Base-by-base conservation (phyloP, 2,329 filamentous ascomycete species). In the Aspergillus sojae region DNA sequence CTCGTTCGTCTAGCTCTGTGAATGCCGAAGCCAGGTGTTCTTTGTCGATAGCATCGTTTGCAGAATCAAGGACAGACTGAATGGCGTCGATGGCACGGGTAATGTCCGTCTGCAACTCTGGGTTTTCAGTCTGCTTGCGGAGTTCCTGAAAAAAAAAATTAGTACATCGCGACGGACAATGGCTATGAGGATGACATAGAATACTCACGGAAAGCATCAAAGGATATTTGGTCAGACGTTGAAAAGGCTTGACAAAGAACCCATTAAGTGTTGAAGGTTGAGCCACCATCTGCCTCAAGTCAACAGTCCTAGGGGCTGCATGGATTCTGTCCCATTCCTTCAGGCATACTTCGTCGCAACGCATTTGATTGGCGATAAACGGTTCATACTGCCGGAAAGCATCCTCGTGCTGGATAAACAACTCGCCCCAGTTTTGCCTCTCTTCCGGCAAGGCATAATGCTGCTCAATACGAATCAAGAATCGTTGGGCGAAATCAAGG, bases 201-300 rank as follows among this genome's bases (percentile, higher is more conserved):
- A 54, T 12, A 41, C 81, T 68, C 81, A 94, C 92, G 82, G 91
- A 92, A 45, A 99, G 85, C 62, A 99, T 84, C 12, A 99, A 82
- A 4, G 95, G 95, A 74, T 98, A 99, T 78, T 97, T 97, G 57
- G 94, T 92, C 63, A 99, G 82, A 70, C 95, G 88, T 79, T 99
- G 95, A 84, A 99, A 97, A 1, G 95, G 95, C 76, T 99, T 99
- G 57, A 99, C 84, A 36, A 99, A 82, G 75, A 99, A 99, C 4
- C 93, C 93, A 70, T 95, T 93, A 19, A 98, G 82, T 0, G 93
- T 93, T 66, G 94, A 93, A 63, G 92, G 92, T 71, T 94, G 93
- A 65, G 92, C 89, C 5, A 95, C 92, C 73, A 97, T 95, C 72
- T 88, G 86, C 45, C 85, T 82, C 70, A 89, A 82, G 65, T 89